Evolutionary conservation across 2,329 filamentous ascomycete genomes (phyloP), one percentile per base, ranked within the genome.

Genomic region (Curvularia lunata): DNA sequence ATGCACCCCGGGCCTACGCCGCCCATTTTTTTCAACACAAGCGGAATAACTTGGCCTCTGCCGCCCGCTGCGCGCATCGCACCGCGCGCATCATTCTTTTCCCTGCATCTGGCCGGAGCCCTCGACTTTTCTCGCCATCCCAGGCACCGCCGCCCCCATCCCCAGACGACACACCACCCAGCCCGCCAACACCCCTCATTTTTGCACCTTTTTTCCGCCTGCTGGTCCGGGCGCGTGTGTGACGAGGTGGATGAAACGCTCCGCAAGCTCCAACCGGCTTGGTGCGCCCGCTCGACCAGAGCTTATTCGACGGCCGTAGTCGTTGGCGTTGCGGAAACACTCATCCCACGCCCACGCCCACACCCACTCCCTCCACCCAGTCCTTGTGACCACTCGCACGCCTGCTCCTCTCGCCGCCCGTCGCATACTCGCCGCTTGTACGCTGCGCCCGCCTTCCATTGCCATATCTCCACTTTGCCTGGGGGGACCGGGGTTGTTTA

Each of bases 191-290:
- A 59, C 67, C 67, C 67, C 65, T 65, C 61, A 63, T 61, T 64
- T 67, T 64, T 65, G 45, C 32, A 58, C 6, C 50, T 54, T 62
- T 53, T 54, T 54, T 62, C 52, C 59, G 61, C 61, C 61, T 62
- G 65, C 65, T 65, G 65, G 65, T 57, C 65, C 65, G 65, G 62
- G 67, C 67, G 64, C 58, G 41, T 42, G 60, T 68, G 67, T 66
- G 65, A 70, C 66, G 63, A 66, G 66, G 54, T 68, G 66, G 58
- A 70, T 66, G 65, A 67, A 61, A 61, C 63, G 62, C 62, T 59
- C 59, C 61, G 52, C 56, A 61, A 51, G 54, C 65, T 66, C 58
- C 64, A 54, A 63, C 61, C 60, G 64, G 67, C 61, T 66, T 67
- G 61, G 63, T 66, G 65, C 48, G 58, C 48, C 58, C 59, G 62